phyloP scores from a whole-genome alignment of 2,329 filamentous ascomycete genomes.

The Botrytis squamosa region DNA sequence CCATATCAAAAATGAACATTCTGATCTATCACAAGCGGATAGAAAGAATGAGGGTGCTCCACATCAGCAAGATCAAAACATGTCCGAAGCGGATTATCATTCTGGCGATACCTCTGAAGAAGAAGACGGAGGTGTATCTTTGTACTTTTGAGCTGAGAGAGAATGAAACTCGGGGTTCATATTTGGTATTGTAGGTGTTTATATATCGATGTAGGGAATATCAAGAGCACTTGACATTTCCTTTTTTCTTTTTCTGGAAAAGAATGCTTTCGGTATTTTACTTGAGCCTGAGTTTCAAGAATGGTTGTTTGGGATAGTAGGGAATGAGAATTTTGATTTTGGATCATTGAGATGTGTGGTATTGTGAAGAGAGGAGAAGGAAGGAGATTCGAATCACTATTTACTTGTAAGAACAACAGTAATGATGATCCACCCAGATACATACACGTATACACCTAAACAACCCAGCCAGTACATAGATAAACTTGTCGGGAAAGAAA shows the following conservation, averaged over 20 bases:
- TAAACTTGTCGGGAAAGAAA: too few species aligned
- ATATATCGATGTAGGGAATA: too few species aligned
- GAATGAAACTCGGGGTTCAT: not conserved
- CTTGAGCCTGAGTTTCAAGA: too few species aligned
- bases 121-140: not conserved
- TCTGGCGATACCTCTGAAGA: not conserved
- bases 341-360: too few species aligned
- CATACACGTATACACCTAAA: too few species aligned
- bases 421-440: not conserved
- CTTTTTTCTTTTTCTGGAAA: too few species aligned
- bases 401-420: not conserved
- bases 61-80: not conserved
- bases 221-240: too few species aligned
- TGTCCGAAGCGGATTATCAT: not conserved
- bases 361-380: not conserved
- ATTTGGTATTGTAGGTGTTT: too few species aligned
- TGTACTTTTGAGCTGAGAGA: not conserved
- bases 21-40: not conserved
- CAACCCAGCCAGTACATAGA: too few species aligned
- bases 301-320: too few species aligned
- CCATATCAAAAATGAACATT: not conserved
- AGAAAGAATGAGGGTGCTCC: not conserved
- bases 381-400: not conserved
- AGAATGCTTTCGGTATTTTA: too few species aligned
- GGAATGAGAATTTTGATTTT: too few species aligned